phyloP scores from a whole-genome alignment of 805 yeast genomes.

The Lachancea fermentati region DNA sequence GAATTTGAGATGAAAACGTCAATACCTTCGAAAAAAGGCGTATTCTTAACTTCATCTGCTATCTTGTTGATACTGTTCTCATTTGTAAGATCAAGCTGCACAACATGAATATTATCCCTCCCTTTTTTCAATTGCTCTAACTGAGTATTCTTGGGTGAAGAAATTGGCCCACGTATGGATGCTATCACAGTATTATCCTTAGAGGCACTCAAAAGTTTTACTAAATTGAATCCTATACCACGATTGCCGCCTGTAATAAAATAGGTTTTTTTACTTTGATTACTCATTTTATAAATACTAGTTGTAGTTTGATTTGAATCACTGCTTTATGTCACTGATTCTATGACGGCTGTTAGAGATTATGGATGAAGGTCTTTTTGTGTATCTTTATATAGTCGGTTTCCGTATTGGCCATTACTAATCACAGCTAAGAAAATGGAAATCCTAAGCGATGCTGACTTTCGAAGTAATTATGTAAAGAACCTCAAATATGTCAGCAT shows the following conservation, averaged over 20 bases:
- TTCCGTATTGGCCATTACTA: too few species aligned
- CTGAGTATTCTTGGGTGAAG: slow-evolving; percentile 15
- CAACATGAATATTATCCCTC: slow-evolving; percentile 16
- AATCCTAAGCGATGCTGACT: too few species aligned
- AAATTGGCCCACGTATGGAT: slow-evolving; percentile 5
- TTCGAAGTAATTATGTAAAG: too few species aligned
- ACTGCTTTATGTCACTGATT: too few species aligned
- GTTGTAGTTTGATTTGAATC: too few species aligned
- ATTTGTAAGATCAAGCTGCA: slow-evolving; percentile 19
- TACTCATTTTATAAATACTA: too few species aligned
- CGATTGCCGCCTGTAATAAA: slow-evolving; percentile 35
- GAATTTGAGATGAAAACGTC: slow-evolving; percentile 31
- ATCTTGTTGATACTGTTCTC: slow-evolving; percentile 17
- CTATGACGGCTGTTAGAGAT: too few species aligned
- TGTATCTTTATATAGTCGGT: too few species aligned
- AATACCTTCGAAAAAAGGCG: slow-evolving; percentile 18
- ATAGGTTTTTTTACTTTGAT: too few species aligned
- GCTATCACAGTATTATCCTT: slow-evolving; percentile 19
- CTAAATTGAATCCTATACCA: slow-evolving; percentile 35
- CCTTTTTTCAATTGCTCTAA: slow-evolving; percentile 13
- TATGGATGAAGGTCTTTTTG: too few species aligned
- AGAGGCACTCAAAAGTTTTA: slow-evolving; percentile 19
- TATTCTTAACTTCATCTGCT: slow-evolving; percentile 11
- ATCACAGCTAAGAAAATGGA: too few species aligned
- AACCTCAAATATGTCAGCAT: too few species aligned